Evolutionary conservation across 2,329 filamentous ascomycete genomes (phyloP), one percentile per base, ranked within the genome.

Genomic region (Fusarium cicatricum): DNA sequence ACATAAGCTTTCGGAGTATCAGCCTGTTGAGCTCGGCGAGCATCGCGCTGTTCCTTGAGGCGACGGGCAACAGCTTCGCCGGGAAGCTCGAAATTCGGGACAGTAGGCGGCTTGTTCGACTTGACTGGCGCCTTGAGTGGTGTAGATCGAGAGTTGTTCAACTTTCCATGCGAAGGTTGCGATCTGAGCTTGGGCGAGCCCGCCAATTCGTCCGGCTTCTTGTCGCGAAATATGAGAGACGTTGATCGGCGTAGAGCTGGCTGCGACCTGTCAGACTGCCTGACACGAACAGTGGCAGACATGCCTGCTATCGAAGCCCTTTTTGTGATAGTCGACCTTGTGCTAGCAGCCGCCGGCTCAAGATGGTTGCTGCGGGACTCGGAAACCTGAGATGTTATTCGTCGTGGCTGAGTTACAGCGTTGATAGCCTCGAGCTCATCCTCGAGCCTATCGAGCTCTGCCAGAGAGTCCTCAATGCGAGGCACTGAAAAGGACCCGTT

Each of bases 401-500:
- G 71, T 15, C 71, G 66, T 11, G 77, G 54, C 2, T 68, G 71
- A 0, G 79, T 69, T 11, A 78, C 71, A n/a, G 72, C 72, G 49
- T 71, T 66, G 29, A 86, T 75, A 2, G 79, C 82, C 61, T 88
- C 85, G 10, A 88, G 76, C 43, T 86, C 78, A 28, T 88, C 85
- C 61, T 88, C 85, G 14, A 88, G 76, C 55, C 78, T 77, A 66
- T 88, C 86, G 16, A 88, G 75, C 58, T 84, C 85, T 68, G 86
- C 85, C 9, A 88, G 74, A 2, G 85, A 87, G 67, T 88, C 85
- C 67, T 88, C 86, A 43, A 88, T 88, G 15, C 84, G 81, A 21
- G 80, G 74, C 11, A 77, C 73, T 1, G 64, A 75, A 56, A 65
- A 71, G 6, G 71, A 75, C 0, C 67, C 72, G 6, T 67, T 47